phyloP scores from a whole-genome alignment of 2,329 filamentous ascomycete genomes.

The Dactylonectria macrodidyma region DNA sequence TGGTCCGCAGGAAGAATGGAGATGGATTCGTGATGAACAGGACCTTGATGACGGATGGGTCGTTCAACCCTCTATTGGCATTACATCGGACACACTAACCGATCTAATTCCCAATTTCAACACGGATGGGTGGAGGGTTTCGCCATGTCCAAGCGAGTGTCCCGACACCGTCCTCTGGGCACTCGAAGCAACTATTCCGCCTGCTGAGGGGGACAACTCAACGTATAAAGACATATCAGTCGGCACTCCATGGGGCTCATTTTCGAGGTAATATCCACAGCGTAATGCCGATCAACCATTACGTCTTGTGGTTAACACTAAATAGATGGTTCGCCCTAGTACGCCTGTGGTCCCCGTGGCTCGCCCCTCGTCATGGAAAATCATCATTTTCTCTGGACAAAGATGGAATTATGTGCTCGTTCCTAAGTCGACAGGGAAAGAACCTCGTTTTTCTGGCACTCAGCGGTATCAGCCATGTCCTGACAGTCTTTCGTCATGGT shows the following conservation, averaged over 20 bases:
- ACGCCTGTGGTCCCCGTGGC: constrained; percentile 85
- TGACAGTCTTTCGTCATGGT: constrained; percentile 78
- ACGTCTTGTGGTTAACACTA: constrained; percentile 13
- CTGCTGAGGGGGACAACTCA: constrained; percentile 71
- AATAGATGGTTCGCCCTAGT: constrained; percentile 85
- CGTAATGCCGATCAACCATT: not conserved
- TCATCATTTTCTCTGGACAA: constrained; percentile 78
- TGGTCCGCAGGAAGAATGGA: constrained; percentile 70
- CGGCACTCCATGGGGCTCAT: constrained; percentile 73
- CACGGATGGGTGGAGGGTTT: constrained; percentile 65
- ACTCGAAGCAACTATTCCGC: constrained; percentile 70
- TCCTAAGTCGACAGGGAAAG: constrained; percentile 79
- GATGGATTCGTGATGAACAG: constrained; percentile 78
- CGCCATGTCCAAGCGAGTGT: constrained; percentile 73
- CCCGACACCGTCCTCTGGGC: constrained; percentile 80
- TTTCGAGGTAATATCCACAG: constrained; percentile 62
- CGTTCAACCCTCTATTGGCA: constrained; percentile 55
- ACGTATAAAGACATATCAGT: constrained; percentile 69
- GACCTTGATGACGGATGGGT: constrained; percentile 76
- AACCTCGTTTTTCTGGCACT: constrained; percentile 85
- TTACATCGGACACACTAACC: constrained; percentile 59
- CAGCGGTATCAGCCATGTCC: constrained; percentile 79
- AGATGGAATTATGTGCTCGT: constrained; percentile 84
- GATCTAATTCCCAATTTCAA: constrained; percentile 73
- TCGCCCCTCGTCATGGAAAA: constrained; percentile 88